Percentiles rank a stretch among this genome's conserved stretches.
Evolutionary conservation across 2,329 filamentous ascomycete genomes (phyloP).

Genomic region (Apiospora saccharicola): DNA sequence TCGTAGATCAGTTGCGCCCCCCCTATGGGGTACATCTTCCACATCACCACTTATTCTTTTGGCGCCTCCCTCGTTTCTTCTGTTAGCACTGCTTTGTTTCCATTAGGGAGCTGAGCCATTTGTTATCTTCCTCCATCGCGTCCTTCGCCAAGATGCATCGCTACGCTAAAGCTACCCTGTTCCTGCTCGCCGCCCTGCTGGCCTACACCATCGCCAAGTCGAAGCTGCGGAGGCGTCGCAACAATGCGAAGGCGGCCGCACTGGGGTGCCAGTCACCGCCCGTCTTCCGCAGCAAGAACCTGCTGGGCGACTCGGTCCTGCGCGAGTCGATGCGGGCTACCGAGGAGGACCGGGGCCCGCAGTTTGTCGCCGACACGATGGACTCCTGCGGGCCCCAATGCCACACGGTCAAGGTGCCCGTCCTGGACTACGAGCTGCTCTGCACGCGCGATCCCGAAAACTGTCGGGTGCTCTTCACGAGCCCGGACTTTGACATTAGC

Average conservation of each 20-base stretch:
- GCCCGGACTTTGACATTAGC: conserved; percentile 45
- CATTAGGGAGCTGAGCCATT: not conserved
- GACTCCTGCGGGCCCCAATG: conserved; percentile 38
- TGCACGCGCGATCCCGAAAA: conserved; percentile 46
- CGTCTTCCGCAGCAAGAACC: conserved; percentile 41
- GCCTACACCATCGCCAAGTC: conserved; percentile 37
- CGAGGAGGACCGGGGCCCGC: conserved; percentile 43
- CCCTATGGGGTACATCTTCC: too few relatives aligned
- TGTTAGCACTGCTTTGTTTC: not conserved
- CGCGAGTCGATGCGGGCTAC: conserved; percentile 44
- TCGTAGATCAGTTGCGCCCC: not conserved
- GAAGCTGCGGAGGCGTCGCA: conserved; percentile 36
- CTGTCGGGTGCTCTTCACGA: conserved; percentile 41
- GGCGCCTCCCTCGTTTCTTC: conserved; percentile 3
- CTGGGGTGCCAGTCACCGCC: conserved; percentile 42
- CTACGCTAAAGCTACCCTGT: conserved; percentile 28
- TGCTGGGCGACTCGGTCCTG: conserved; percentile 42
- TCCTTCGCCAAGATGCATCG: conserved; percentile 29
- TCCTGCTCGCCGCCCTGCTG: conserved; percentile 32
- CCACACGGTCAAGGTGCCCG: conserved; percentile 45
- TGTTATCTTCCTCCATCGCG: too few relatives aligned
- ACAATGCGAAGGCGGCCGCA: conserved; percentile 38
- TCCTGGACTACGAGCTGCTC: conserved; percentile 47
- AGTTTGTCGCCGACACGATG: conserved; percentile 43
- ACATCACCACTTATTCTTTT: too few relatives aligned